Conservation (phyloP, 169 alveolate genomes). For the Babesia caballi region DNA sequence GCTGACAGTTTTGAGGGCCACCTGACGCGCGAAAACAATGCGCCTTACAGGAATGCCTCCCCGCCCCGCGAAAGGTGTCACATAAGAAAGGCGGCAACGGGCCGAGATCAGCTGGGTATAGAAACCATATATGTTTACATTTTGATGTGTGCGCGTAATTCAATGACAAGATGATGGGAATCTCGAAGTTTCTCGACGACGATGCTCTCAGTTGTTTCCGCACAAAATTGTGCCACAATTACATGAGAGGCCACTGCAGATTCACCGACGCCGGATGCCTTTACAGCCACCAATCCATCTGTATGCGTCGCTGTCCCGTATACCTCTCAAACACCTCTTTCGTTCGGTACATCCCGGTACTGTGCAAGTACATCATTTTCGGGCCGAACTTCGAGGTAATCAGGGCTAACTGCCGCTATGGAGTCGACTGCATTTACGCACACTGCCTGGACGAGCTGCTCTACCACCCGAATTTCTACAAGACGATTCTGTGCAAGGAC, state of each 20-base stretch:
- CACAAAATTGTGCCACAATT: conserved; percentile 80
- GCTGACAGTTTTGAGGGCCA: too few species aligned
- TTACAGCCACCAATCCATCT: conserved; percentile 79
- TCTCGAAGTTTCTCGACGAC: conserved; percentile 68
- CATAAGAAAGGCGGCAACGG: too few species aligned
- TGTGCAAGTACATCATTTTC: conserved; percentile 77
- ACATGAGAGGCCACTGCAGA: conserved; percentile 72
- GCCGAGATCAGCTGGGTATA: too few species aligned
- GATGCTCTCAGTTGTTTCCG: conserved; percentile 81
- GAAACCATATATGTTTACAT: too few species aligned
- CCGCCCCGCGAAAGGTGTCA: too few species aligned
- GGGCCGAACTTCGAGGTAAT: conserved; percentile 70
- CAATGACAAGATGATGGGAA: not conserved
- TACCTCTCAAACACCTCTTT: conserved; percentile 73
- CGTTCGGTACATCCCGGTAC: conserved; percentile 81
- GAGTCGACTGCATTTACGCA: conserved; percentile 85
- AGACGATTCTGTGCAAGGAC: conserved; percentile 79
- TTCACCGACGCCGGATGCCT: conserved; percentile 80
- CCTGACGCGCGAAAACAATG: too few species aligned
- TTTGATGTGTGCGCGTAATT: too few species aligned
- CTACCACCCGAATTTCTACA: conserved; percentile 86
- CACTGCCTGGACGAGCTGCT: conserved; percentile 85
- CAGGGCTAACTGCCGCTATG: conserved; percentile 74
- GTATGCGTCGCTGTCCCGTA: conserved; percentile 85
- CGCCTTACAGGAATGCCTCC: too few species aligned